A percentile compares a stretch with the other conserved stretches of the same genome.
Conservation (phyloP, 257 asterid genomes). For the Rauvolfia tetraphylla region DNA sequence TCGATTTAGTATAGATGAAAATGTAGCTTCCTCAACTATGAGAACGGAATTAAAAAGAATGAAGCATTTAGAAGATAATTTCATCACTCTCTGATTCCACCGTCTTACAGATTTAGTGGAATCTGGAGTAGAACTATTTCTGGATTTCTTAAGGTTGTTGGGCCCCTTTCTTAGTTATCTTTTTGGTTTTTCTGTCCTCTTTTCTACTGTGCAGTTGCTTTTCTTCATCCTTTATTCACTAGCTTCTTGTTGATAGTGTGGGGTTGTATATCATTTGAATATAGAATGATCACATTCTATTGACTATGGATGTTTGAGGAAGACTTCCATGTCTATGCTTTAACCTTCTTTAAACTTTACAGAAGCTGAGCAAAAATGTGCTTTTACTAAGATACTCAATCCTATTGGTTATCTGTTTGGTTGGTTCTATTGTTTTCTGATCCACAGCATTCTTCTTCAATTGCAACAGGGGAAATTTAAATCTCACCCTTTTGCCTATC, state of each 20-base stretch:
- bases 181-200: background rate
- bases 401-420: background rate
- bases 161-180: background rate
- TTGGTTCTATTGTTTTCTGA: background rate
- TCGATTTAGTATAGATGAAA: background rate
- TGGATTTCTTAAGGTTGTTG: background rate
- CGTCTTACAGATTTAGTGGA: background rate
- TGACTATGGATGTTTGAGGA: background rate
- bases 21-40: background rate
- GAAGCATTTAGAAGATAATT: no score
- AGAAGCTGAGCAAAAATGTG: background rate
- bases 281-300: background rate
- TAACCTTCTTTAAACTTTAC: background rate
- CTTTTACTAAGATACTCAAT: background rate
- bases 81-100: no score
- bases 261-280: background rate
- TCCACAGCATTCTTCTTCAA: background rate
- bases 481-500: slow-evolving; percentile 76
- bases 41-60: background rate
- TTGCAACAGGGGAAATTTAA: slow-evolving; percentile 54
- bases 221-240: no score
- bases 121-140: background rate
- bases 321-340: background rate
- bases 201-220: background rate
- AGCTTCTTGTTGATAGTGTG: background rate